phyloP scores from a whole-genome alignment of 768 basidiomycete species.

The Hysterangium stoloniferum region DNA sequence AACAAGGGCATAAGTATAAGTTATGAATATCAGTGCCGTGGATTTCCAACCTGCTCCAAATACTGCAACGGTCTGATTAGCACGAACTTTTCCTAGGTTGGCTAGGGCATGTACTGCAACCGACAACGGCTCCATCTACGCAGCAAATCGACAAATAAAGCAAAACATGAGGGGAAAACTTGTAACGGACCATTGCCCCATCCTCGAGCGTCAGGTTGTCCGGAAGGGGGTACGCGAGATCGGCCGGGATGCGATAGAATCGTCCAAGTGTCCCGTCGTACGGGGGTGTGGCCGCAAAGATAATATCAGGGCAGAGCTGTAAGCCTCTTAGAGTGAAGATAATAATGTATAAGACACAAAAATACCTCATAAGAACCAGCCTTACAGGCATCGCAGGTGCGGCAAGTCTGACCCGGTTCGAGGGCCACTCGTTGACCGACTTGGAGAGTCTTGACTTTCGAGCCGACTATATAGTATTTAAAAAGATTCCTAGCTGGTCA shows the following conservation, averaged over 20 bases:
- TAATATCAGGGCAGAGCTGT: conserved; percentile 78
- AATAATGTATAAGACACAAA: conserved; percentile 4
- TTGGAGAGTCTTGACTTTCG: conserved; percentile 67
- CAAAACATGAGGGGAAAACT: background rate
- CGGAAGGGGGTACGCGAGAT: conserved; percentile 79
- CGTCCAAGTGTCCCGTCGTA: conserved; percentile 83
- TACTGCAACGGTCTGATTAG: conserved; percentile 70
- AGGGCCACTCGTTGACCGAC: conserved; percentile 84
- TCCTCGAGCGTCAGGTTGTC: conserved; percentile 84
- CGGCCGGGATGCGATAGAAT: conserved; percentile 81
- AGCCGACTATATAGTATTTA: conserved; percentile 46
- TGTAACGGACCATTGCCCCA: conserved; percentile 72
- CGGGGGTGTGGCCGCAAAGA: conserved; percentile 91
- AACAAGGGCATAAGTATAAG: background rate
- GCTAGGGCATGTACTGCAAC: conserved; percentile 87
- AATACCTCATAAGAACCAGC: conserved; percentile 73
- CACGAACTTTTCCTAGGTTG: conserved; percentile 62
- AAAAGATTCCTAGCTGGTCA: background rate
- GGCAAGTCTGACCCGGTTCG: conserved; percentile 85
- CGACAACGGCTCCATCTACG: conserved; percentile 87
- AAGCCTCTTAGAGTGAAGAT: background rate
- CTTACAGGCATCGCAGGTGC: conserved; percentile 79
- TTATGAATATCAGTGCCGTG: too few relatives aligned
- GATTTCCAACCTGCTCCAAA: conserved; percentile 50
- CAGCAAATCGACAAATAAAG: background rate